Percentiles rank a stretch among this genome's conserved stretches.
Evolutionary conservation across 495 filamentous ascomycete genomes (phyloP).

Genomic region (Margaritispora aquatica): DNA sequence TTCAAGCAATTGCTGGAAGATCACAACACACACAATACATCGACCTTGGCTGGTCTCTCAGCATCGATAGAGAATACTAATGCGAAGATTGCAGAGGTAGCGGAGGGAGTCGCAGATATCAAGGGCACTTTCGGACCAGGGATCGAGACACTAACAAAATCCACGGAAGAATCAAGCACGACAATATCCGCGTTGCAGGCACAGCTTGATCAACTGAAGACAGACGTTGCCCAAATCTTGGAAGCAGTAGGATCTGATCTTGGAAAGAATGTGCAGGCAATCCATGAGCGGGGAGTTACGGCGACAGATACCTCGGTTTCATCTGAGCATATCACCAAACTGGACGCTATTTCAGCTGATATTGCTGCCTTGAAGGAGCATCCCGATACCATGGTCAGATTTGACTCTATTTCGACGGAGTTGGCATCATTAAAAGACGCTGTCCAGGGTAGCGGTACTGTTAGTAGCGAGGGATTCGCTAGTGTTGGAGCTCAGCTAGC

Average conservation of each 20-base stretch:
- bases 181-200: slow-evolving; percentile 17
- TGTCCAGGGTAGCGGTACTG: slow-evolving; percentile 8
- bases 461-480: slow-evolving; percentile 13
- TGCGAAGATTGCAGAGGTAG: slow-evolving; percentile 13
- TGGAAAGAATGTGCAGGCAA: slow-evolving; percentile 9
- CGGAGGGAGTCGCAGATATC: slow-evolving; percentile 9
- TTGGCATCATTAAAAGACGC: slow-evolving; percentile 9
- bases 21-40: slow-evolving; percentile 12
- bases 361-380: slow-evolving; percentile 15
- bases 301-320: slow-evolving; percentile 7
- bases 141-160: slow-evolving; percentile 10
- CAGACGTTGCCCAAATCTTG: slow-evolving; percentile 15
- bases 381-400: background rate
- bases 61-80: slow-evolving; percentile 16
- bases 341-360: slow-evolving; percentile 18
- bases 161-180: slow-evolving; percentile 17
- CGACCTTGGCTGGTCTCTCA: slow-evolving; percentile 17
- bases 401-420: slow-evolving; percentile 12
- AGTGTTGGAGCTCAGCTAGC: slow-evolving; percentile 11
- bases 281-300: slow-evolving; percentile 3
- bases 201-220: slow-evolving; percentile 22
- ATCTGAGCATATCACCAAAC: slow-evolving; percentile 15
- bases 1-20: slow-evolving; percentile 10
- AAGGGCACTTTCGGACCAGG: slow-evolving; percentile 7
- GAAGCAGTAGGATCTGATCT: slow-evolving; percentile 13